Base-by-base conservation (phyloP, 257 asterid genomes). In the Solanum arcanum region DNA sequence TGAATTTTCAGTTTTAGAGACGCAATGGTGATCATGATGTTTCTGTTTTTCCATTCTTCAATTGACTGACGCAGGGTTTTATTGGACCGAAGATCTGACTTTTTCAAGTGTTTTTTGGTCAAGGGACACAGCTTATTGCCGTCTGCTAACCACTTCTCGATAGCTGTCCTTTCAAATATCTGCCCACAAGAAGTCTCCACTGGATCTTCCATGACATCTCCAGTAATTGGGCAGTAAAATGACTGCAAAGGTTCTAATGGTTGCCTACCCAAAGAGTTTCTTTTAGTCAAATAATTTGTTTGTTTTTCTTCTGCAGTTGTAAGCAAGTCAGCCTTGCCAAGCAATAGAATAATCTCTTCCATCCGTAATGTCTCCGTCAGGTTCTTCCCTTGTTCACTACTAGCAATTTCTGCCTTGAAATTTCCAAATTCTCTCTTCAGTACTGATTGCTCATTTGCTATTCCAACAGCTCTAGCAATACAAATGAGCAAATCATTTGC, bases 11-110 rank as follows among this genome's bases (percentile, higher is more conserved):
- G 89, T 86, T 90, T 91, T 91, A 92, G 82, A 15, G 91, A 92
- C 83, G 94, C 91, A 31, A 91, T 90, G 25, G 75, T 86, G 75
- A 92, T 91, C 90, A 91, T 91, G 78, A 83, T 87, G 73, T 91
- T 92, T 76, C 94, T 85, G 33, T 88, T 88, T 86, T 44, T 91
- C 94, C 94, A 92, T 91, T 92, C 94, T 23, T 91, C 90, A 33
- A 92, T 92, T 33, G 94, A 91, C 21, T 92, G 91, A 29, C 90
- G 88, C 25, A 92, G 91, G 6, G 90, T 91, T 85, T 85, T 87
- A 86, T 92, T 91, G 7, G 94, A 91, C 27, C 93, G 76, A 23
- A 92, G 82, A 27, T 89, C 83, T 46, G 83, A 75, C 83, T 12
- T 69, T 70, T 66, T 78, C 90, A 92, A 83, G 47, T 90, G 87